phyloP scores from a whole-genome alignment of 2,329 filamentous ascomycete species.

The Fusarium udum region DNA sequence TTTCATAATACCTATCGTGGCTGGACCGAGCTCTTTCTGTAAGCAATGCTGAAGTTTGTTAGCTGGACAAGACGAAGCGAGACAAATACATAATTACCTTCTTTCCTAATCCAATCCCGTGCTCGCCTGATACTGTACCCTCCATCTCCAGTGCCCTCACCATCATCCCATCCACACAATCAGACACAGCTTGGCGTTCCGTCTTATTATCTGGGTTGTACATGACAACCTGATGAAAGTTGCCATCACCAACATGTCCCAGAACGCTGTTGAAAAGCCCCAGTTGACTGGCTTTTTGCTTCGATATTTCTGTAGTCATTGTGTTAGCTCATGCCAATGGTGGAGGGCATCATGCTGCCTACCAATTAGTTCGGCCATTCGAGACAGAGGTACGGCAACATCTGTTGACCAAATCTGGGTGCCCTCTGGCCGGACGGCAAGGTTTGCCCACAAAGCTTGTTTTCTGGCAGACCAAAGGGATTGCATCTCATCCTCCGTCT shows the following conservation, averaged over 20 bases:
- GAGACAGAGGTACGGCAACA: neutral
- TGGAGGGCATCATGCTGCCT: neutral
- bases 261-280: conserved; percentile 73
- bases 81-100: neutral
- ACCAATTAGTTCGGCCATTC: neutral
- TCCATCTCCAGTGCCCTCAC: conserved; percentile 75
- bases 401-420: neutral
- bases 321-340: neutral
- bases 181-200: conserved; percentile 64
- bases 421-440: neutral
- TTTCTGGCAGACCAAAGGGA: neutral
- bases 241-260: conserved; percentile 79
- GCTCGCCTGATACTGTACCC: conserved; percentile 70
- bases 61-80: neutral
- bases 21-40: neutral
- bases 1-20: neutral
- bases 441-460: neutral
- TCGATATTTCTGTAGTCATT: neutral
- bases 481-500: neutral
- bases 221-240: conserved; percentile 69
- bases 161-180: conserved; percentile 74
- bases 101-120: neutral
- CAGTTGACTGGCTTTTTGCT: conserved; percentile 54
- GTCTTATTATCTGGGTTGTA: conserved; percentile 61
- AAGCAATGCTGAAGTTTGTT: neutral